These are phyloP conservation scores for Tulasnella sp. DNA, from an alignment of 768 basidiomycete species.

Conservation along the genomic window DNA sequence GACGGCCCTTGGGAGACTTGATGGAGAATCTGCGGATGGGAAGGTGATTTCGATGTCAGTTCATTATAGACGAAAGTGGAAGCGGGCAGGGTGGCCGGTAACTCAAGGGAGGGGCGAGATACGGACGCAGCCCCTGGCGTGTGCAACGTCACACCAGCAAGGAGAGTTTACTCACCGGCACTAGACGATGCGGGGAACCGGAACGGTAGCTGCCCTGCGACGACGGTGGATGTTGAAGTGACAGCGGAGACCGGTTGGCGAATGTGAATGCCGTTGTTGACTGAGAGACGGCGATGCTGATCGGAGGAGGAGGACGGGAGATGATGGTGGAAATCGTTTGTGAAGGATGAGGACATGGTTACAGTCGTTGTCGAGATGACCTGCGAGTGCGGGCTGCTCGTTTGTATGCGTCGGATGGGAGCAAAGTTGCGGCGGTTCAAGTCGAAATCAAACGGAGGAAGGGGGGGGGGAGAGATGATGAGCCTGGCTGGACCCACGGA, in stretches of 20 bases:
- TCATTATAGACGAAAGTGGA: conserved; percentile 9
- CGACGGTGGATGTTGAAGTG: not conserved
- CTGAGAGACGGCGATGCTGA: conserved; percentile 7
- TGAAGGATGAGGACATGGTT: not conserved
- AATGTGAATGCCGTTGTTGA: conserved; percentile 11
- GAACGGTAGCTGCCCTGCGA: not conserved
- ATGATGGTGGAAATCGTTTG: conserved; percentile 11
- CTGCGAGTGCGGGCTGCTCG: not conserved
- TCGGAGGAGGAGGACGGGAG: not conserved
- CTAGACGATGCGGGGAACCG: not conserved
- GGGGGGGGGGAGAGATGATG: not conserved
- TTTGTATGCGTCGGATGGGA: not conserved
- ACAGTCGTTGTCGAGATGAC: not conserved
- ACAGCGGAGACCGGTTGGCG: not conserved
- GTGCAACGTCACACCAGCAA: conserved; percentile 1
- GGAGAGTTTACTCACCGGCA: conserved; percentile 7
- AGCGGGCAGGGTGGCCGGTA: not conserved
- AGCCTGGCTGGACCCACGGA: not conserved
- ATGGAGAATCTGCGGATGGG: not conserved
- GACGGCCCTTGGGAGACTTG: conserved; percentile 2
- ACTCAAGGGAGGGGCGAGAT: not conserved
- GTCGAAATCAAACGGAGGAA: not conserved
- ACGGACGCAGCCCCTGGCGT: conserved; percentile 14
- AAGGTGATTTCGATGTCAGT: not conserved
- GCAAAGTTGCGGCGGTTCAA: not conserved